These are phyloP conservation scores for Davidsoniella eucalypti DNA, from an alignment of 2,329 filamentous ascomycete species.

Conservation along the genomic window DNA sequence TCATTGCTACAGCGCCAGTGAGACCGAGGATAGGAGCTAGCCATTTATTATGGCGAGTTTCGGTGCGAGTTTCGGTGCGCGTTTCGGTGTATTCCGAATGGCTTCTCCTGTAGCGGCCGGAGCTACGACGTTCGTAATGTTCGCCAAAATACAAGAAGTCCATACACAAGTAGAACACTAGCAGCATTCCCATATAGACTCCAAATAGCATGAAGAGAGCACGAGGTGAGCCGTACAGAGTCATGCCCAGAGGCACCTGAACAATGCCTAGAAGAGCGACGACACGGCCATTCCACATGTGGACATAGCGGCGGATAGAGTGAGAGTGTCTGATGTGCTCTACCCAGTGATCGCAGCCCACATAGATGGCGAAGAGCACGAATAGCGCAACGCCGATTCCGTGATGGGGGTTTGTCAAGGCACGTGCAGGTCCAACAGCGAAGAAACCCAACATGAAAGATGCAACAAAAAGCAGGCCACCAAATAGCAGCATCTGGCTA, in stretches of 20 bases:
- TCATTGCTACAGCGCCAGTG: slow-evolving; percentile 32
- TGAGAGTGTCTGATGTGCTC: slow-evolving; percentile 32
- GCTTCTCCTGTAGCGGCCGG: slow-evolving; percentile 35
- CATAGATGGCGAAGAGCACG: slow-evolving; percentile 53
- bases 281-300: slow-evolving; percentile 72
- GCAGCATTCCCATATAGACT: slow-evolving; percentile 55
- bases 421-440: slow-evolving; percentile 56
- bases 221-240: slow-evolving; percentile 80
- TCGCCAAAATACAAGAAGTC: slow-evolving; percentile 49
- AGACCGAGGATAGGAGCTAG: slow-evolving; percentile 36
- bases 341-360: slow-evolving; percentile 51
- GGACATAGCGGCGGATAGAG: slow-evolving; percentile 45
- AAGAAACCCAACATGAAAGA: slow-evolving; percentile 62
- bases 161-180: slow-evolving; percentile 65
- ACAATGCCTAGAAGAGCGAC: slow-evolving; percentile 68
- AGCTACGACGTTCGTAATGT: slow-evolving; percentile 26
- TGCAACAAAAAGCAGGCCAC: slow-evolving; percentile 50
- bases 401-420: slow-evolving; percentile 67
- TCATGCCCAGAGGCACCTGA: slow-evolving; percentile 77
- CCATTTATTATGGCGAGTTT: slow-evolving; percentile 26
- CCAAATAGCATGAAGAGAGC: slow-evolving; percentile 74
- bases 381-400: slow-evolving; percentile 71
- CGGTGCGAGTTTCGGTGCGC: slow-evolving; percentile 19
- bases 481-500: slow-evolving; percentile 56
- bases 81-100: slow-evolving; percentile 24